Conservation (phyloP, 2,329 filamentous ascomycete species). For the Diaporthe vexans region DNA sequence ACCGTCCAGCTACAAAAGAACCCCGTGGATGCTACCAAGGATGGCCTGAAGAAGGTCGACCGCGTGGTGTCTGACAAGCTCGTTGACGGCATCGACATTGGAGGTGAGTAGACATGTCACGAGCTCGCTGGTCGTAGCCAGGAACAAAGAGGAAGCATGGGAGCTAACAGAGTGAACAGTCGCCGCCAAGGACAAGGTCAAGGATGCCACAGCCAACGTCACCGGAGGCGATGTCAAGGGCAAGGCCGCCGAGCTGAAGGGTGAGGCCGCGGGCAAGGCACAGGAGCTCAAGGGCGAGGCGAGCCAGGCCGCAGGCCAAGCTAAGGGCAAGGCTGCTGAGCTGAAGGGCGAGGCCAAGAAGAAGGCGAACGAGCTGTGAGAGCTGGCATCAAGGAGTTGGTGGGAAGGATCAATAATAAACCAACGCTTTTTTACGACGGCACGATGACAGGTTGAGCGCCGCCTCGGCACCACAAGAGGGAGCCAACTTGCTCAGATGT, state of each 20-base stretch:
- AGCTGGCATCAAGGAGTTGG: no score
- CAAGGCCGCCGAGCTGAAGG: conserved; percentile 51
- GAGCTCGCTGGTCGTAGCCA: neutral
- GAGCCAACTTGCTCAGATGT: neutral
- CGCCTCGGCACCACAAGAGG: no score
- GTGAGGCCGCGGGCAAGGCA: conserved; percentile 48
- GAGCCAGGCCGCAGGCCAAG: conserved; percentile 55
- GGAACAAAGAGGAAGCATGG: conserved; percentile 29
- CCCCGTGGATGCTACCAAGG: conserved; percentile 69
- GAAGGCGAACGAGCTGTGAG: conserved; percentile 41
- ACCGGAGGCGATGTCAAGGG: conserved; percentile 53
- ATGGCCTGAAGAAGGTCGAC: conserved; percentile 71
- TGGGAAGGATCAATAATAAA: neutral
- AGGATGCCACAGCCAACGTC: conserved; percentile 57
- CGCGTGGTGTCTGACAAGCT: conserved; percentile 72
- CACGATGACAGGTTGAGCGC: neutral
- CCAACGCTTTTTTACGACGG: neutral
- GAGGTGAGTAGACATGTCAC: conserved; percentile 58
- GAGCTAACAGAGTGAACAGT: conserved; percentile 48
- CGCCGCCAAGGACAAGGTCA: conserved; percentile 61
- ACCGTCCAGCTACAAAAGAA: conserved; percentile 61
- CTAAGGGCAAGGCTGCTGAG: conserved; percentile 48
- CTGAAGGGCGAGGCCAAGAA: conserved; percentile 43
- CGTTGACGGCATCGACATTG: conserved; percentile 71
- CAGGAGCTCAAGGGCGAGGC: conserved; percentile 54